Evolutionary conservation across 2,329 filamentous ascomycete genomes (phyloP).

Genomic region (Microcera coccophila): DNA sequence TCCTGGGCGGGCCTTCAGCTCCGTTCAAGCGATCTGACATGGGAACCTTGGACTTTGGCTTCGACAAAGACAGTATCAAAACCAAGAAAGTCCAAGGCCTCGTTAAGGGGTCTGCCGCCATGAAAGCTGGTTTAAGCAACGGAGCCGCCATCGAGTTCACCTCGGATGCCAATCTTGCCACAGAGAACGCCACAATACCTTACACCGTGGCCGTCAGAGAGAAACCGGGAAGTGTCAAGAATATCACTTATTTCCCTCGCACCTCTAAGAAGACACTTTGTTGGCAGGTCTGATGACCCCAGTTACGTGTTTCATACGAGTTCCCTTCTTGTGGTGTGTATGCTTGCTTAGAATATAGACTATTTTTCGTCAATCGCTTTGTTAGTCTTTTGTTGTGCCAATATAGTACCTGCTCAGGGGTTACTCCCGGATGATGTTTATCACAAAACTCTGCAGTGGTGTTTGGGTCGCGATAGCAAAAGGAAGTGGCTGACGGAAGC

Average conservation of each 20-base stretch:
- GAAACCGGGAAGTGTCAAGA: not conserved
- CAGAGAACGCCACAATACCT: not conserved
- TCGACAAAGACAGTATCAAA: not conserved
- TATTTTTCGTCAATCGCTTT: no score
- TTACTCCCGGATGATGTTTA: no score
- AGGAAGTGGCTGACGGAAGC: no score
- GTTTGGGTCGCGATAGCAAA: no score
- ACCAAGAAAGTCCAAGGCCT: not conserved
- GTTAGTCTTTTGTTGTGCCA: no score
- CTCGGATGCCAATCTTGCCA: not conserved
- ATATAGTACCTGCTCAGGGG: no score
- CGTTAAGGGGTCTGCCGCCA: not conserved
- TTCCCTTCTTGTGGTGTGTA: no score
- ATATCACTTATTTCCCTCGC: not conserved
- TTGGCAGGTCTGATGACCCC: no score
- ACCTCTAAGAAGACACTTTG: not conserved
- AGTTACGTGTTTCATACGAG: no score
- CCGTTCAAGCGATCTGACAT: not conserved
- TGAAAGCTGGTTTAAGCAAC: not conserved
- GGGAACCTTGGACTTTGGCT: not conserved
- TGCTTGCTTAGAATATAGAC: no score
- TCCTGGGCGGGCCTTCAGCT: not conserved
- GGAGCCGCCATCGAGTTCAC: not conserved
- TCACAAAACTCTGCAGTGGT: no score
- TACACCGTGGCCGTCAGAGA: not conserved